Conservation (phyloP, 306 rosid genomes). For the Medicago truncatula region MtrunA17r5.0-ANR NC_053044.1:27316501-27317000, state of each 20-base stretch:
- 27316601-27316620: constrained; percentile 84
- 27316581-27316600: constrained; percentile 85
- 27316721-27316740: constrained; percentile 50
- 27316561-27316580: constrained; percentile 86
- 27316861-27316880: constrained; percentile 50
- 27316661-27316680: constrained; percentile 62
- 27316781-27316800: constrained; percentile 68
- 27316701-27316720: constrained; percentile 44
- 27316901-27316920: constrained; percentile 39
- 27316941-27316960: constrained; percentile 48
- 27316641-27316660: constrained; percentile 96
- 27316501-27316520: constrained; percentile 68
- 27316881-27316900: constrained; percentile 51
- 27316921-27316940: constrained; percentile 43
- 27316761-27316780: constrained; percentile 41
- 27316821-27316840: constrained; percentile 77
- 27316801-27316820: constrained; percentile 99
- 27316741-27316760: constrained; percentile 43
- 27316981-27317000: constrained; percentile 29
- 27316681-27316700: constrained; percentile 44
- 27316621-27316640: constrained; percentile 99
- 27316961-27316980: constrained; percentile 31
- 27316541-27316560: constrained; percentile 69
- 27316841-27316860: constrained; percentile 45
- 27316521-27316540: constrained; percentile 59